Evolutionary conservation across 2,329 filamentous ascomycete species (phyloP).

Genomic region (Albifimbria verrucaria): DNA sequence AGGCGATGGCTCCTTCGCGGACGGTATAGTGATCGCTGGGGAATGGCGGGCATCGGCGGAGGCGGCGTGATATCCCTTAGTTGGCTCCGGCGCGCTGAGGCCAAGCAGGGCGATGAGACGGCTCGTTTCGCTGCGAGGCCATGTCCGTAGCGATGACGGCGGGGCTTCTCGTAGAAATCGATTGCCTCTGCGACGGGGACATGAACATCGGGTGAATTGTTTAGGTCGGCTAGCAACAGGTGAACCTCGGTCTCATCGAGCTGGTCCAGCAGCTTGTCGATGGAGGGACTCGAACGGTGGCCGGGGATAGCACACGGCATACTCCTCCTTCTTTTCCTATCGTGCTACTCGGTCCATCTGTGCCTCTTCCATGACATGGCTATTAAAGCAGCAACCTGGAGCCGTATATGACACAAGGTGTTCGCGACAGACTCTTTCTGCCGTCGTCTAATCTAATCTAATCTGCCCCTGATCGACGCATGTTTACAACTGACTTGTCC

Average conservation of each 20-base stretch:
- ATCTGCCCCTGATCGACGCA: not conserved
- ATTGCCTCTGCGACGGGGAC: not conserved
- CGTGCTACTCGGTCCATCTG: not conserved
- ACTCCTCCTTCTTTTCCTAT: not conserved
- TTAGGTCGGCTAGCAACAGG: not conserved
- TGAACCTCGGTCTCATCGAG: not conserved
- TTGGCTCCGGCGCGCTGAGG: not conserved
- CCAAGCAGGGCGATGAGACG: not conserved
- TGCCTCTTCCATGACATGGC: not conserved
- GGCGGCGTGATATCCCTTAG: not conserved
- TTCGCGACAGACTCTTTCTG: not conserved
- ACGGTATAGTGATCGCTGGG: not conserved
- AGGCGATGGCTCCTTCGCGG: not conserved
- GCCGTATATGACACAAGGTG: not conserved
- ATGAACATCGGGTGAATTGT: not conserved
- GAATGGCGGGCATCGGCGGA: not conserved
- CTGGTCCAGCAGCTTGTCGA: not conserved
- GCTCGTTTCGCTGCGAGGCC: not conserved
- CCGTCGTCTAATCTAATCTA: not conserved
- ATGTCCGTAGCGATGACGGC: not conserved
- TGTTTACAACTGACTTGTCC: not conserved
- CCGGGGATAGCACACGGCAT: not conserved
- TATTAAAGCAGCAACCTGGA: not conserved
- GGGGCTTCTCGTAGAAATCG: not conserved
- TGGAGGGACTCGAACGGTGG: not conserved